Evolutionary conservation across 2,329 filamentous ascomycete genomes (phyloP).

Genomic region (Fusarium algeriense): DNA sequence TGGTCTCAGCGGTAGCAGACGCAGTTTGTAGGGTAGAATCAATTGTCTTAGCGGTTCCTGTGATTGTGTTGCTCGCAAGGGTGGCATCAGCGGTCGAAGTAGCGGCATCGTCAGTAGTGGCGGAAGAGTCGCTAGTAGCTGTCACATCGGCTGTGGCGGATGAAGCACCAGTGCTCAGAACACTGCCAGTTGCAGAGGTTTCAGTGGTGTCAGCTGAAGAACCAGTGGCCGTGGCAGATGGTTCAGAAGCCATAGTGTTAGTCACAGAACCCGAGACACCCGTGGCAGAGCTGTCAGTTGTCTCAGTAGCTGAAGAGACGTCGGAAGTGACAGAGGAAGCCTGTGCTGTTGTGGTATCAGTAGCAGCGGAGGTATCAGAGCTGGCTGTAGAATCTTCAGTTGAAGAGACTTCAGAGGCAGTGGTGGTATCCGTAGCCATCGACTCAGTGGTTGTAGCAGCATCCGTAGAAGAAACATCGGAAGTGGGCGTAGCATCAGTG

Average conservation of each 20-base stretch:
- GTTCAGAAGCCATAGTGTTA: background rate
- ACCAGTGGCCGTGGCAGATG: slow-evolving; percentile 5
- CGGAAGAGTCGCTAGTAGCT: background rate
- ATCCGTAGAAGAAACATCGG: slow-evolving; percentile 8
- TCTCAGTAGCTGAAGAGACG: slow-evolving; percentile 9
- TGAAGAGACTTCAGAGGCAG: slow-evolving; percentile 11
- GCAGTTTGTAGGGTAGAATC: slow-evolving; percentile 11
- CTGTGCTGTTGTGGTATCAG: slow-evolving; percentile 37
- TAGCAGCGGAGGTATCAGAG: slow-evolving; percentile 4
- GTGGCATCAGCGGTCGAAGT: slow-evolving; percentile 1
- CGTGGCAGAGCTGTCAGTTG: slow-evolving; percentile 37
- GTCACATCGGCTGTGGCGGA: background rate
- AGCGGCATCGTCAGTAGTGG: background rate
- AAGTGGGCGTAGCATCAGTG: background rate
- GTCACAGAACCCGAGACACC: slow-evolving; percentile 23
- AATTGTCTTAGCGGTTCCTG: background rate
- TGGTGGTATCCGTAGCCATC: slow-evolving; percentile 5
- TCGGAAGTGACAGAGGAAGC: background rate
- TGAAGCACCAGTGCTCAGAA: background rate
- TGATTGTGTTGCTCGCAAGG: background rate
- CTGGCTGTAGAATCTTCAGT: slow-evolving; percentile 16
- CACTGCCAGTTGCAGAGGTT: background rate
- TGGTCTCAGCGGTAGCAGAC: slow-evolving; percentile 11
- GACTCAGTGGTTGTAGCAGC: slow-evolving; percentile 6
- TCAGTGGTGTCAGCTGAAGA: slow-evolving; percentile 3